Base-by-base conservation (phyloP, 306 rosid genomes). In the Trifolium dubium region DNA sequence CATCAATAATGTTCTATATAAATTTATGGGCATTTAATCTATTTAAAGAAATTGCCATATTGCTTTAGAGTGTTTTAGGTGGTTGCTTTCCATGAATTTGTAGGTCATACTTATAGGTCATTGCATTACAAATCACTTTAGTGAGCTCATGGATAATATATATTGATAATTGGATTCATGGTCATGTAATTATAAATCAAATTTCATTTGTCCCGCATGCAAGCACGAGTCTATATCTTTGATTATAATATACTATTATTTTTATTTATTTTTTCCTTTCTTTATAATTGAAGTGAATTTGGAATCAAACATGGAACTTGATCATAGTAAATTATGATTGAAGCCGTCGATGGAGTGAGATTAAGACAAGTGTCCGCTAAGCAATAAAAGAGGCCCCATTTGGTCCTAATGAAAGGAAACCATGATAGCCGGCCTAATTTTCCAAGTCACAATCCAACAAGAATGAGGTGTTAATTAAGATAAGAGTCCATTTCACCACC, bases 371-470 rank as follows among this genome's bases (percentile, higher is more conserved):
- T 78, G 87, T 75, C 77, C 39, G 31, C 2, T 3, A 71, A 71
- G 60, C n/a, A 71, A 64, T 3, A 40, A 49, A 54, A 41, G 1
- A 41, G 61, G 63, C 13, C 79, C 77, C 84, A 50, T 15, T 72
- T 83, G 82, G 85, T 80, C 84, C 78, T 81, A 53, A 51, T 59
- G 81, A 84, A 72, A 71, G 87, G 87, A 80, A 71, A 79, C 80
- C 80, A 56, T 46, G 13, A 30, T 37, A 67, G 79, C 81, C 60
- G 84, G 63, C 76, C 86, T 72, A 80, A 49, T 80, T 76, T 78
- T 78, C 76, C 79, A 75, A 10, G 81, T 82, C 91, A 64, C 55
- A 46, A 71, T 82, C 84, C 64, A 79, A 76, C 56, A 69, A 64
- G 19, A 75, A 63, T 71, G 78, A 46, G 49, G 72, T 63, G 72